These are phyloP conservation scores for Chlorella variabilis DNA, from an alignment of 163 green algal genomes.

Conservation along the genomic window DNA sequence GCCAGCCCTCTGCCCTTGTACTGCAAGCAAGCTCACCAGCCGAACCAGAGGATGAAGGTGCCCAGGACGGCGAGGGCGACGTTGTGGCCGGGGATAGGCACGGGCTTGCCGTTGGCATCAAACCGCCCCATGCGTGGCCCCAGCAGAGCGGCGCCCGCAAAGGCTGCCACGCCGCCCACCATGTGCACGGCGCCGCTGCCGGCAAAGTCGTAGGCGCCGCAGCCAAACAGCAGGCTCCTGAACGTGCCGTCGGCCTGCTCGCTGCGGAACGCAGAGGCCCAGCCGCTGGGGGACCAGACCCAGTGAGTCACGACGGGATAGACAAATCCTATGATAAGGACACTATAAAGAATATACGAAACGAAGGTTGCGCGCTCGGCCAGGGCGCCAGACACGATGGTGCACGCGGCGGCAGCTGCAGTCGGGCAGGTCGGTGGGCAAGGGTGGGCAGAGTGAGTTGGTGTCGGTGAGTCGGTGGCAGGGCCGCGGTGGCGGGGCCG, in stretches of 20 bases:
- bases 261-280: slow-evolving; percentile 50
- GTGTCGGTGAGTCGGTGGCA: too few species aligned
- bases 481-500: too few species aligned
- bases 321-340: slow-evolving; percentile 84
- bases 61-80: slow-evolving; percentile 70
- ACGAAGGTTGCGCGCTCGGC: slow-evolving; percentile 71
- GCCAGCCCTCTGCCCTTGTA: too few species aligned
- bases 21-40: too few species aligned
- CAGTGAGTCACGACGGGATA: slow-evolving; percentile 89
- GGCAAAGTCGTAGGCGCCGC: slow-evolving; percentile 76
- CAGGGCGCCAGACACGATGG: slow-evolving; percentile 82
- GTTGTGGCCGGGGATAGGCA: slow-evolving; percentile 73
- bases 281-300: slow-evolving; percentile 70
- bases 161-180: slow-evolving; percentile 68
- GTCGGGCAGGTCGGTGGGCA: slow-evolving; percentile 56
- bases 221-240: slow-evolving; percentile 44
- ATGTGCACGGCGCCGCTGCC: slow-evolving; percentile 77
- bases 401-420: slow-evolving; percentile 72
- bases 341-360: slow-evolving; percentile 81
- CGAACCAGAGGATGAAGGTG: slow-evolving; percentile 80
- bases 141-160: slow-evolving; percentile 72
- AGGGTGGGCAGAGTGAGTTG: neutral
- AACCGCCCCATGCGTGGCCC: slow-evolving; percentile 79
- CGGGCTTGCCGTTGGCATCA: slow-evolving; percentile 61
- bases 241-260: slow-evolving; percentile 20